Base-by-base conservation (phyloP, 2,329 filamentous ascomycete genomes). In the Magnaporthales sp. region DNA sequence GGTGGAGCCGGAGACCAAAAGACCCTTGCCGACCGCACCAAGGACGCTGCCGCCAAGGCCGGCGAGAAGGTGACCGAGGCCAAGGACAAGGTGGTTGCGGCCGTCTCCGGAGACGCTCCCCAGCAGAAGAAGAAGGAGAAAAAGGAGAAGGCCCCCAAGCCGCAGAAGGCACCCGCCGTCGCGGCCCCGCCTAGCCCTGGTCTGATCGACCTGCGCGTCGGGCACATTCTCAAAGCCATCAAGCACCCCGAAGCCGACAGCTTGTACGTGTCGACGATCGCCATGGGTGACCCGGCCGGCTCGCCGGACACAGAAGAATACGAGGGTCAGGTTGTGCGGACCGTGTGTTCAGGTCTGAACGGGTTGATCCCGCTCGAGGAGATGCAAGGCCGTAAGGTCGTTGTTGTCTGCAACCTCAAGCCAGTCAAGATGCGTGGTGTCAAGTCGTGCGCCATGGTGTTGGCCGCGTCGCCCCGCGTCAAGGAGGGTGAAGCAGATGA, bases 351-450 rank as follows among this genome's bases (percentile, higher is more conserved):
- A 1, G 95, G 95, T 30, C 86, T 99, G 70, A 97, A 97, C 78
- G 95, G 95, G 8, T 86, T 97, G 31, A 81, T 99, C 1, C 95
- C 95, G 0, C 84, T 99, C 62, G 92, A 92, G 78, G 92, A 97
- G 78, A 97, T 99, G 95, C 95, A 99, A 79, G 89, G 89, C 75
- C 92, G 95, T 77, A 96, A 96, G 81, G 92, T 99, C 68, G 86
- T 99, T 32, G 91, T 95, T 1, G 94, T 99, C 26, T 96, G 92
- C 84, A 99, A 99, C 80, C 86, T 99, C 72, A 99, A 99, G 85
- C 95, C 95, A 64, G 95, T 98, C 77, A 99, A 96, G 78, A 99
- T 99, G 95, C 91, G 95, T 70, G 95, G 95, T 71, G 84, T 88
- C 81, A 87, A 87, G 80, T 88, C 85, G 3, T 85, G 80, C 71